These are phyloP conservation scores for Globisporangium middletonii DNA, from an alignment of 352 stramenopile genomes.

Conservation along the genomic window DNA sequence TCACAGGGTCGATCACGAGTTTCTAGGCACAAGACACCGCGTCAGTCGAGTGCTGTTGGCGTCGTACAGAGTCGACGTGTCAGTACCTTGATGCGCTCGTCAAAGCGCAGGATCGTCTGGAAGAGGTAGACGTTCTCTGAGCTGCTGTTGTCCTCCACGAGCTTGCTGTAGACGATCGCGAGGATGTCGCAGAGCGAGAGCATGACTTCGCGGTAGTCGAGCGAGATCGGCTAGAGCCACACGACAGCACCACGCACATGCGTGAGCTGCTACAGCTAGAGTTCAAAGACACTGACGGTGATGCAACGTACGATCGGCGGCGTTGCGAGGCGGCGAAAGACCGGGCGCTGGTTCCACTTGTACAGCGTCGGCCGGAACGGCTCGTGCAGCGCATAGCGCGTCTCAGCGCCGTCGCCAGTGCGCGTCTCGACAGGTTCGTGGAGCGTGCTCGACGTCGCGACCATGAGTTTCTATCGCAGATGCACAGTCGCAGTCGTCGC, in stretches of 20 bases:
- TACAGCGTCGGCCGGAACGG: constrained; percentile 60
- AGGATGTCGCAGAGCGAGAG: constrained; percentile 80
- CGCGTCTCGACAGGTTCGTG: constrained; percentile 41
- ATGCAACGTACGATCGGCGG: constrained; percentile 50
- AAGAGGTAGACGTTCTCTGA: constrained; percentile 73
- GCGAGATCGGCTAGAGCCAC: constrained; percentile 49
- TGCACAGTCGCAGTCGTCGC: neutral
- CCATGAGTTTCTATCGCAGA: constrained; percentile 69
- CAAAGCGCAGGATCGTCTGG: constrained; percentile 70
- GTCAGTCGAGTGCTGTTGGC: neutral
- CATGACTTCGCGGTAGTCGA: constrained; percentile 79
- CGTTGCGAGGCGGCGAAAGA: constrained; percentile 66
- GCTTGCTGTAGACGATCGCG: constrained; percentile 76
- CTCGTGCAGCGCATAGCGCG: constrained; percentile 38
- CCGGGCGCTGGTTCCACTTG: constrained; percentile 82
- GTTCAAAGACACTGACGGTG: no score
- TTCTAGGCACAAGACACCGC: constrained; percentile 34
- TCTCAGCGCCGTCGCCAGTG: constrained; percentile 4
- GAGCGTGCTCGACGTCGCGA: constrained; percentile 62
- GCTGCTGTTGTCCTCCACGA: constrained; percentile 70
- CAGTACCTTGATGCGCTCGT: constrained; percentile 74
- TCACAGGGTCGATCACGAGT: constrained; percentile 77
- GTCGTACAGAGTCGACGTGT: no score
- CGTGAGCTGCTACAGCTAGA: no score
- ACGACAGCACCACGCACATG: constrained; percentile 1